A percentile compares a stretch with the other conserved stretches of the same genome.
phyloP scores from a whole-genome alignment of 2,329 filamentous ascomycete genomes.

The Calonectria henricotiae region DNA sequence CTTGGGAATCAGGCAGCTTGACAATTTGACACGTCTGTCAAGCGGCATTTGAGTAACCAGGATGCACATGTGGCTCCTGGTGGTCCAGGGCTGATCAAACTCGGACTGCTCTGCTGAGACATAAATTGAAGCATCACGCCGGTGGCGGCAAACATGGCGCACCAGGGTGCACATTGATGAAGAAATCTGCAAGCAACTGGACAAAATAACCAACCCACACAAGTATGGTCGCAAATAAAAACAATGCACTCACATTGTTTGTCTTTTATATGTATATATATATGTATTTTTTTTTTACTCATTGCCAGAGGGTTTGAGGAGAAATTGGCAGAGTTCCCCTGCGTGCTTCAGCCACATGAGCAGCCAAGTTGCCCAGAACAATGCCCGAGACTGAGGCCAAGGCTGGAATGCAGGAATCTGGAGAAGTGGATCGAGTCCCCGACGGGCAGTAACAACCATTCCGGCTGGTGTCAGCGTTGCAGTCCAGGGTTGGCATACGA shows the following conservation, averaged over 20 bases:
- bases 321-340: no score
- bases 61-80: neutral
- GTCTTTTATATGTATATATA: no score
- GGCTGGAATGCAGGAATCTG: neutral
- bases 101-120: neutral
- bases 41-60: neutral
- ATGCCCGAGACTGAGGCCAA: slow-evolving; percentile 7
- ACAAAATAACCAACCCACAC: no score
- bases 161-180: no score
- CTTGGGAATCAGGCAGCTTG: slow-evolving; percentile 5
- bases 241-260: no score
- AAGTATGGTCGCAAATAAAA: no score
- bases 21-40: neutral
- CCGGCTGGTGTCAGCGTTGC: neutral
- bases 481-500: neutral
- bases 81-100: slow-evolving; percentile 1
- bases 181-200: no score
- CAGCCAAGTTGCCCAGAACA: neutral
- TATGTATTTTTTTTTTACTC: no score
- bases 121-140: no score
- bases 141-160: no score
- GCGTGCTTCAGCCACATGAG: neutral
- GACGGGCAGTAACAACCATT: neutral
- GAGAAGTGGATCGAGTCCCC: neutral
- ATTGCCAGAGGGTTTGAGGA: no score